phyloP scores from a whole-genome alignment of 2,329 filamentous ascomycete species.

The Ilyonectria mors-panacis region DNA sequence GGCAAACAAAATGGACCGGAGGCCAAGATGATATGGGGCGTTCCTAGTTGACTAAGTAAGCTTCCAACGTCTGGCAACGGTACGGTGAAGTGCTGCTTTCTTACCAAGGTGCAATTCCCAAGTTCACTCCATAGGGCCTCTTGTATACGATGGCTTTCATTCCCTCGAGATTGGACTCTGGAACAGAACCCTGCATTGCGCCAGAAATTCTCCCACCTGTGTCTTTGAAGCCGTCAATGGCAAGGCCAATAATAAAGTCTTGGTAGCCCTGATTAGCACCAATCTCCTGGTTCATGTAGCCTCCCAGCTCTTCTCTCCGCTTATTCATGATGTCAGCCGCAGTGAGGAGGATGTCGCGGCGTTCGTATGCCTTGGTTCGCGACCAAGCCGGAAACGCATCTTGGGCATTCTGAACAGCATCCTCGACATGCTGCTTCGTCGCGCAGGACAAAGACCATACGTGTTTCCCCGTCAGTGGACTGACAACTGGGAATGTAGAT shows the following conservation, averaged over 20 bases:
- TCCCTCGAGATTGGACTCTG: conserved; percentile 40
- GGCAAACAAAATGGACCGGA: conserved; percentile 16
- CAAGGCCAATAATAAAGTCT: conserved; percentile 50
- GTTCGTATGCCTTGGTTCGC: conserved; percentile 21
- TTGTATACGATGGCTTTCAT: conserved; percentile 36
- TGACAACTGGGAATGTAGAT: conserved; percentile 22
- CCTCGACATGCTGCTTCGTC: conserved; percentile 11
- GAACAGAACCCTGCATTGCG: conserved; percentile 48
- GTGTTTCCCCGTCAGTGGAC: conserved; percentile 24
- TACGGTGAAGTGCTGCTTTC: background rate
- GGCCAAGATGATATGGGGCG: conserved; percentile 23
- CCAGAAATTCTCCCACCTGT: conserved; percentile 53
- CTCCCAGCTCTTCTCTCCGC: conserved; percentile 6
- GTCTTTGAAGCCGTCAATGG: conserved; percentile 52
- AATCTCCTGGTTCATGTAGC: conserved; percentile 32
- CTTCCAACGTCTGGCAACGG: background rate
- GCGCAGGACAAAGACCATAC: conserved; percentile 32
- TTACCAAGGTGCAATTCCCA: conserved; percentile 35
- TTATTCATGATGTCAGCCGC: conserved; percentile 25
- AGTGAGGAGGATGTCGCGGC: conserved; percentile 28
- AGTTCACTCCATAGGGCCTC: conserved; percentile 30
- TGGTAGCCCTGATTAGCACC: conserved; percentile 28
- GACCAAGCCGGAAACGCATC: conserved; percentile 26
- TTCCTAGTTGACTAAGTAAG: conserved; percentile 1
- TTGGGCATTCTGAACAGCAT: conserved; percentile 20